phyloP scores from a whole-genome alignment of 2,329 filamentous ascomycete genomes.

The Microsporum ferrugineum region DNA sequence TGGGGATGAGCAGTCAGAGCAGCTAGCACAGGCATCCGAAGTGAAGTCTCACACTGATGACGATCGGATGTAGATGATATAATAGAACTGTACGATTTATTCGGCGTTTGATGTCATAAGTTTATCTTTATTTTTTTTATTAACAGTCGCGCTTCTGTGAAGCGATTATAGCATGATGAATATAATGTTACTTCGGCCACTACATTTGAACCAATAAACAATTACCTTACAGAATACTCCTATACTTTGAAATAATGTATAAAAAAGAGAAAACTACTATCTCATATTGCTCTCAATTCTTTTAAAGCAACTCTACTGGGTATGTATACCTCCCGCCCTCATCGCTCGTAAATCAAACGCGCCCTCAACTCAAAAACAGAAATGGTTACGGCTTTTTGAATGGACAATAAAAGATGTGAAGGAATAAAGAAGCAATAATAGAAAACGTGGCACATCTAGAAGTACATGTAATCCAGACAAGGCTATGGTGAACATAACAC shows the following conservation, averaged over 20 bases:
- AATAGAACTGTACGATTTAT: not conserved
- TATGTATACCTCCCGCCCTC: not conserved
- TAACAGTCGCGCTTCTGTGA: not conserved
- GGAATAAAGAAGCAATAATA: not conserved
- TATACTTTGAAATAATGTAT: too few relatives aligned
- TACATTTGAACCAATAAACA: not conserved
- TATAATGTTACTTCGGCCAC: not conserved
- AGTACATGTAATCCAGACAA: not conserved
- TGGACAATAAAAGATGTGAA: not conserved
- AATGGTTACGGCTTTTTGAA: not conserved
- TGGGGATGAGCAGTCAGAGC: not conserved
- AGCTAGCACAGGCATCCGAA: not conserved
- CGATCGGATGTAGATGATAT: not conserved
- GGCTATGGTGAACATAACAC: not conserved
- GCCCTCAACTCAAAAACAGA: not conserved
- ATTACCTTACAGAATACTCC: not conserved
- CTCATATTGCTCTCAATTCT: not conserved
- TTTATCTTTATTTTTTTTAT: not conserved
- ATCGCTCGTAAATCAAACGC: not conserved
- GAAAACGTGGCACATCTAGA: slow-evolving; percentile 2
- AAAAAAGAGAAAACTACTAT: not conserved
- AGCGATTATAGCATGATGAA: not conserved
- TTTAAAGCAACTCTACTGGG: slow-evolving; percentile 1
- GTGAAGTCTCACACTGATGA: not conserved
- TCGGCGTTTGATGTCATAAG: not conserved